phyloP scores from a whole-genome alignment of 345 rosid genomes.

The Salix brachista region DNA sequence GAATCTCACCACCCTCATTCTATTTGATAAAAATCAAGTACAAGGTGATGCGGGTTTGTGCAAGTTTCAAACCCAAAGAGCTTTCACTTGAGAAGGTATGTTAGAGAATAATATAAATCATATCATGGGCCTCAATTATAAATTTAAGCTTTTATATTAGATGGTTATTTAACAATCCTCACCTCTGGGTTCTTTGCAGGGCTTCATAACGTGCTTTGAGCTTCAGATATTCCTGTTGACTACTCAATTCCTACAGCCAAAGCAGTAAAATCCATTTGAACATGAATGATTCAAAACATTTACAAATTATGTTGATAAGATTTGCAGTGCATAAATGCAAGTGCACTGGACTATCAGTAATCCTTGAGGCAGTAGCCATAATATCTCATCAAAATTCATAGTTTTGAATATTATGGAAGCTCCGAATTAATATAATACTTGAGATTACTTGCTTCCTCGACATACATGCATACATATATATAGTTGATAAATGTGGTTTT shows the following conservation, averaged over 20 bases:
- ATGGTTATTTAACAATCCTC: too few relatives aligned
- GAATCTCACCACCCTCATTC: too few relatives aligned
- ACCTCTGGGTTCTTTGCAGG: slow-evolving; percentile 83
- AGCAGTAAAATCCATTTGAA: slow-evolving; percentile 6
- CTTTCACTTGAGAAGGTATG: too few relatives aligned
- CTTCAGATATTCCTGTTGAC: slow-evolving; percentile 90
- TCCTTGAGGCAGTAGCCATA: not conserved
- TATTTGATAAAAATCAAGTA: too few relatives aligned
- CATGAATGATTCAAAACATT: not conserved
- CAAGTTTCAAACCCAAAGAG: too few relatives aligned
- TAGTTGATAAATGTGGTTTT: not conserved
- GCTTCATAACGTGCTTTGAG: slow-evolving; percentile 86
- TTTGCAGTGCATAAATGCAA: not conserved
- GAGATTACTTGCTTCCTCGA: not conserved
- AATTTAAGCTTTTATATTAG: too few relatives aligned
- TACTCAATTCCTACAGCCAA: slow-evolving; percentile 64
- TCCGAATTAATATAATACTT: not conserved
- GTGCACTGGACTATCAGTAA: not conserved
- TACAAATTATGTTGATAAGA: not conserved
- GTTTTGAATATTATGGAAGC: not conserved
- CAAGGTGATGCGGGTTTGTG: too few relatives aligned
- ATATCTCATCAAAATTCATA: not conserved
- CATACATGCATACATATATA: not conserved
- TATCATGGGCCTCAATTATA: too few relatives aligned
- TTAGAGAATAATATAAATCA: too few relatives aligned